Evolutionary conservation across 2,329 filamentous ascomycete genomes (phyloP).

Genomic region (Immersiporthe knoxdaviesiana): DNA sequence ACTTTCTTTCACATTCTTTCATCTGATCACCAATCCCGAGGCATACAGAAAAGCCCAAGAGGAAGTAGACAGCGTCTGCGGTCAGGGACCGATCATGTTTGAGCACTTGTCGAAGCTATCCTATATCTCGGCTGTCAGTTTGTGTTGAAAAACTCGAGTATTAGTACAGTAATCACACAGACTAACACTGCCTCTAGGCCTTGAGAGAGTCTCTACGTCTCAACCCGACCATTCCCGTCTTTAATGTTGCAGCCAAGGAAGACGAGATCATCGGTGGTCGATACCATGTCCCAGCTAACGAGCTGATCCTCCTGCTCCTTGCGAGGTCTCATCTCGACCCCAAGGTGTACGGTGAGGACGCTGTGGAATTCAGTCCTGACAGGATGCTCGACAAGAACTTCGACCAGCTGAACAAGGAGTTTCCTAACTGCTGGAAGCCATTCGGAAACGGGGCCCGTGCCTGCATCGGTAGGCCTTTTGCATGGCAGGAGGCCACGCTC

Average conservation of each 20-base stretch:
- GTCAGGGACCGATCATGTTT: constrained; percentile 24
- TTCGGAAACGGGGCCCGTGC: constrained; percentile 48
- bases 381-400: constrained; percentile 29
- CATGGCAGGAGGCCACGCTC: constrained; percentile 48
- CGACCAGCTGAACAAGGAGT: constrained; percentile 19
- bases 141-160: too few relatives aligned
- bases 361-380: constrained; percentile 30
- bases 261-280: not conserved
- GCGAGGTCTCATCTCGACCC: constrained; percentile 29
- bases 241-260: not conserved
- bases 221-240: not conserved
- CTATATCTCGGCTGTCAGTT: constrained; percentile 13
- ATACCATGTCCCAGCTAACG: constrained; percentile 16
- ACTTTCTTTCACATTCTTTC: constrained; percentile 29
- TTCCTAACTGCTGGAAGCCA: constrained; percentile 43
- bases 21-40: constrained; percentile 30
- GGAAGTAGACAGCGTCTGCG: constrained; percentile 30
- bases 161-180: not conserved
- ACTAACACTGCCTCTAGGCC: not conserved
- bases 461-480: constrained; percentile 49
- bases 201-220: not conserved
- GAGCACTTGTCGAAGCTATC: constrained; percentile 29
- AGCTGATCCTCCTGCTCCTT: constrained; percentile 26
- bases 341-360: constrained; percentile 30
- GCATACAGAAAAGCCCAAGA: constrained; percentile 29